Percentiles rank a stretch among this genome's conserved stretches.
Conservation (phyloP, 208 protist genomes). For the Leishmania tropica region DNA sequence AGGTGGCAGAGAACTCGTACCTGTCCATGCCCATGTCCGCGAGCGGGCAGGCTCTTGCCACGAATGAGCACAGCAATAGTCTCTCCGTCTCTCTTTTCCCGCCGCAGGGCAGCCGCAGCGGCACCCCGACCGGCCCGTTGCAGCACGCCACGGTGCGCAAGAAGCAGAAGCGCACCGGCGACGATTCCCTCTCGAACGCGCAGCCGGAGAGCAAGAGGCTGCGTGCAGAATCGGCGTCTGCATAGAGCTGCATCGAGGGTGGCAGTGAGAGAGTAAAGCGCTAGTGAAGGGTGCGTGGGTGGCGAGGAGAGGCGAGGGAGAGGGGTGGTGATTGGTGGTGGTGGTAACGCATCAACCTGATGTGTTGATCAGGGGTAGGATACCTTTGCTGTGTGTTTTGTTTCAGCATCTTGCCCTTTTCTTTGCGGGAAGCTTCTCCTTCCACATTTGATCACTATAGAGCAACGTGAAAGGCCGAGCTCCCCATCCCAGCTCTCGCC, state of each 20-base stretch:
- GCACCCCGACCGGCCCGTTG: slow-evolving; percentile 38
- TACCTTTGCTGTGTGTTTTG: background rate
- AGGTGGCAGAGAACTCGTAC: slow-evolving; percentile 48
- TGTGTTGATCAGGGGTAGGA: background rate
- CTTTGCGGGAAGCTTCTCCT: background rate
- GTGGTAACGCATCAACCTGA: background rate
- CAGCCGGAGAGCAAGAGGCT: slow-evolving; percentile 37
- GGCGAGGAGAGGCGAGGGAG: background rate
- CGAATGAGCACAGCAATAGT: slow-evolving; percentile 63
- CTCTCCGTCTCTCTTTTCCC: slow-evolving; percentile 83
- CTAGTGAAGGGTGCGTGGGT: background rate
- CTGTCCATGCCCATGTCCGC: slow-evolving; percentile 80
- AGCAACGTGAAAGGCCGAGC: background rate
- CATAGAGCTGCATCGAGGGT: slow-evolving; percentile 12
- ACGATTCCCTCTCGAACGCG: slow-evolving; percentile 21
- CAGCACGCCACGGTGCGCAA: slow-evolving; percentile 66
- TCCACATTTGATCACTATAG: background rate
- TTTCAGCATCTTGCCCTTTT: background rate
- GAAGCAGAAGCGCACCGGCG: slow-evolving; percentile 60
- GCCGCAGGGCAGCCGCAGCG: slow-evolving; percentile 55
- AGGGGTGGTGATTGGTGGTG: background rate
- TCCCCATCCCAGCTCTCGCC: background rate
- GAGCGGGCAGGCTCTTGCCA: slow-evolving; percentile 49
- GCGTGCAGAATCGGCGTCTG: slow-evolving; percentile 26
- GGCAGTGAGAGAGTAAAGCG: background rate